Conservation (phyloP, 2,329 filamentous ascomycete genomes). For the Penicillium sp. region DNA sequence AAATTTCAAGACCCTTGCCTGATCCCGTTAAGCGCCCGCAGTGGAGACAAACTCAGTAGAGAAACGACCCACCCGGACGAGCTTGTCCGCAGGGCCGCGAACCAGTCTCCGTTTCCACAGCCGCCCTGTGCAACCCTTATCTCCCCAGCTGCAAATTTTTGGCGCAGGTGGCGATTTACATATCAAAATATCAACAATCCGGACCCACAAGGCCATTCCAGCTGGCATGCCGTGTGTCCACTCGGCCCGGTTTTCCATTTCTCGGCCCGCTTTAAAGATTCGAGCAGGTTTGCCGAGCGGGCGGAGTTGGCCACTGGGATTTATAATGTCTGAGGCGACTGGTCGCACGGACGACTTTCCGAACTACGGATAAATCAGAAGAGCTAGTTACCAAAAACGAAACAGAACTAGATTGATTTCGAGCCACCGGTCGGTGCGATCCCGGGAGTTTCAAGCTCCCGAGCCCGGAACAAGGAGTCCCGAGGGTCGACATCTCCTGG, state of each 20-base stretch:
- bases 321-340: background rate
- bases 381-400: background rate
- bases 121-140: slow-evolving; percentile 1
- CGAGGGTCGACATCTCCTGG: background rate
- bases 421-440: background rate
- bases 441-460: background rate
- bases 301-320: background rate
- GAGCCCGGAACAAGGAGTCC: background rate
- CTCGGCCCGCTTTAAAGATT: background rate
- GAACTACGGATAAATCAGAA: background rate
- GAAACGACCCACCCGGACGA: background rate
- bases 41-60: background rate
- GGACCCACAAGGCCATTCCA: background rate
- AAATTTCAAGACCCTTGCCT: background rate
- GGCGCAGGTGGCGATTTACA: background rate
- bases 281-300: background rate
- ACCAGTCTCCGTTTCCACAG: background rate
- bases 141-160: background rate
- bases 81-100: background rate
- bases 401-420: background rate
- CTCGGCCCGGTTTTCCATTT: background rate
- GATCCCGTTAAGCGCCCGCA: background rate
- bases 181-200: background rate
- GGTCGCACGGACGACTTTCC: background rate
- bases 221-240: background rate